These are phyloP conservation scores for Iris macrosiphon DNA, from an alignment of 106 monocot genomes.

Conservation along the genomic window DNA sequence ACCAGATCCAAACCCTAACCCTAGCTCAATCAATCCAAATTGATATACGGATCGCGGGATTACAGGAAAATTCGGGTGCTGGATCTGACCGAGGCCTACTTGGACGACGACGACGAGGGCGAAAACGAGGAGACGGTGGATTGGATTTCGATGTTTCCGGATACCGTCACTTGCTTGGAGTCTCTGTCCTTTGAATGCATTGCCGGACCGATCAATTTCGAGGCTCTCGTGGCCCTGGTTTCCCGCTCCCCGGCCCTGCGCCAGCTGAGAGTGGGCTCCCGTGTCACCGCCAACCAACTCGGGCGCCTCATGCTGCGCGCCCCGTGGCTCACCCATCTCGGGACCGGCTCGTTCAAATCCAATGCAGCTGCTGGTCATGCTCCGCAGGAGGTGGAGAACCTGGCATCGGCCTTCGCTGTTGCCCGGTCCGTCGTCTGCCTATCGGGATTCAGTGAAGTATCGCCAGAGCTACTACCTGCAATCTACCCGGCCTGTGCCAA, in stretches of 20 bases:
- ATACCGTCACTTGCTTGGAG: constrained; percentile 43
- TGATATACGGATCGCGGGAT: no score
- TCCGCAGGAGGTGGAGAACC: constrained; percentile 6
- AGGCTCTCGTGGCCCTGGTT: constrained; percentile 53
- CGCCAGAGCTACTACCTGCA: constrained; percentile 32
- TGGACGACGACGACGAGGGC: constrained; percentile 57
- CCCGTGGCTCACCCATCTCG: constrained; percentile 48
- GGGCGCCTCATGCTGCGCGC: constrained; percentile 37
- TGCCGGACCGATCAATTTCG: constrained; percentile 38
- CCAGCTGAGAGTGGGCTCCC: constrained; percentile 39
- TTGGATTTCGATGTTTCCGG: constrained; percentile 75
- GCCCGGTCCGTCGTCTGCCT: constrained; percentile 45
- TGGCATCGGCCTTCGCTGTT: constrained; percentile 28
- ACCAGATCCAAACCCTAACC: no score
- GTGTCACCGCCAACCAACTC: constrained; percentile 11
- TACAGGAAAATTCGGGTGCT: constrained; percentile 62
- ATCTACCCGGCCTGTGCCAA: constrained; percentile 56
- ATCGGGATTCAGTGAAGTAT: constrained; percentile 47
- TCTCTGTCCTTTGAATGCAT: constrained; percentile 69
- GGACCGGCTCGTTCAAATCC: constrained; percentile 57
- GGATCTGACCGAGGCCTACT: constrained; percentile 86
- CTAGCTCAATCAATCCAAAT: no score
- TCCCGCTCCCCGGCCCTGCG: constrained; percentile 43
- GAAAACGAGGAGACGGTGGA: constrained; percentile 40
- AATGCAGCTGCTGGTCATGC: neutral